Evolutionary conservation across 805 yeast genomes (phyloP).

Genomic region (Candida morakotiae): DNA sequence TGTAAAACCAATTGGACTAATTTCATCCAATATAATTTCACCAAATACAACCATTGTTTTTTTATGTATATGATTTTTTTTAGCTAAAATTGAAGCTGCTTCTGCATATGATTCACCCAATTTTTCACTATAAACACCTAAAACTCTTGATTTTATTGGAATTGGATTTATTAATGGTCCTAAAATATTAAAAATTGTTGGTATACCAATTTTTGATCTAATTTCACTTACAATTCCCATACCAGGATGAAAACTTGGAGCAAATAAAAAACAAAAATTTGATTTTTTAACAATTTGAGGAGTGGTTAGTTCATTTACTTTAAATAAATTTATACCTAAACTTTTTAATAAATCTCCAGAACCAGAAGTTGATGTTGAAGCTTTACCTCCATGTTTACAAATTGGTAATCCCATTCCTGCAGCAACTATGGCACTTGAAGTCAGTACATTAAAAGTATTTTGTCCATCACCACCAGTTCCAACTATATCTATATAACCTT

Average conservation of each 20-base stretch:
- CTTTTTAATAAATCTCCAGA: slow-evolving; percentile 82
- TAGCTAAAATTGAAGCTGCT: slow-evolving; percentile 66
- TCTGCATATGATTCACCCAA: slow-evolving; percentile 83
- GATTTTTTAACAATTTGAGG: slow-evolving; percentile 51
- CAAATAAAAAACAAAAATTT: slow-evolving; percentile 70
- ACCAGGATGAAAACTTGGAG: slow-evolving; percentile 92
- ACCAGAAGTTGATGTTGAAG: slow-evolving; percentile 89
- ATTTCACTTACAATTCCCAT: slow-evolving; percentile 79
- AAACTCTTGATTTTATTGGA: slow-evolving; percentile 69
- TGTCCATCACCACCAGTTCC: slow-evolving; percentile 99
- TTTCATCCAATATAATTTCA: slow-evolving; percentile 85
- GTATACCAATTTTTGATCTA: slow-evolving; percentile 78
- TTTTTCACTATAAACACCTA: slow-evolving; percentile 82
- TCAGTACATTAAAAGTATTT: slow-evolving; percentile 93
- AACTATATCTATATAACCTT: slow-evolving; percentile 78
- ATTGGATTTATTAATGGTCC: slow-evolving; percentile 96
- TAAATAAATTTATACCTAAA: slow-evolving; percentile 78
- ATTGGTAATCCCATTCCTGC: slow-evolving; percentile 82
- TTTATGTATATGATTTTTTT: slow-evolving; percentile 39
- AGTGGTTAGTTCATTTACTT: slow-evolving; percentile 60
- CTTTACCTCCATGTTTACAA: slow-evolving; percentile 97
- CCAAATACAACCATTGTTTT: slow-evolving; percentile 91
- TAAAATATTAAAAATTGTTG: slow-evolving; percentile 88
- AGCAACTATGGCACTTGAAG: slow-evolving; percentile 90
- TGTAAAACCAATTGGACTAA: slow-evolving; percentile 83